phyloP scores from a whole-genome alignment of 176 grass and related monocot species.

The Phragmites australis region DNA sequence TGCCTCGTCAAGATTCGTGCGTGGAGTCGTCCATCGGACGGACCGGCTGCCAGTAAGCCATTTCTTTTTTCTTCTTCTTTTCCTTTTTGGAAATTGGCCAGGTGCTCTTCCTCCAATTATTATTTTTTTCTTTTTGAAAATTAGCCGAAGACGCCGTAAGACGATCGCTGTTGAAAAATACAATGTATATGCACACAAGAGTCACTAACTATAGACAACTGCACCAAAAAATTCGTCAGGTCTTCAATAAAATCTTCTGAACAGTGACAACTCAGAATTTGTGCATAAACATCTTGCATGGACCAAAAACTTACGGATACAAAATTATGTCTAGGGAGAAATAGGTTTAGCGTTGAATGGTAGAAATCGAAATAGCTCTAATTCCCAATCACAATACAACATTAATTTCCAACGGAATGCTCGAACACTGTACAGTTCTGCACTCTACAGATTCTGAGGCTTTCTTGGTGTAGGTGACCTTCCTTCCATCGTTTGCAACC shows the following conservation, averaged over 20 bases:
- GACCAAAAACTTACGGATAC: conserved; percentile 10
- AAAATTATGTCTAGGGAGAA: not conserved
- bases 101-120: not conserved
- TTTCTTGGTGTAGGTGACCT: conserved; percentile 78
- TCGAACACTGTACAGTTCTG: conserved; percentile 10
- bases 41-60: not conserved
- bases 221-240: not conserved
- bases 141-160: too few species aligned
- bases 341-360: not conserved
- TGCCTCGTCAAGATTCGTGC: not conserved
- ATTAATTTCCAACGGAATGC: not conserved
- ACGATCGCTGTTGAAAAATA: too few species aligned
- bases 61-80: not conserved
- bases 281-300: not conserved
- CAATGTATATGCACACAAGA: not conserved
- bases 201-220: not conserved
- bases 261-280: not conserved
- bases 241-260: not conserved
- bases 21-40: not conserved
- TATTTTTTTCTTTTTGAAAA: not conserved
- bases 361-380: not conserved
- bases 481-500: conserved; percentile 71
- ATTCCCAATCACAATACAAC: not conserved
- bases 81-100: not conserved
- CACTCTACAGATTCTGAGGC: conserved; percentile 48